Conservation (phyloP, 768 basidiomycete genomes). For the Xerocomellus chrysenteron region DNA sequence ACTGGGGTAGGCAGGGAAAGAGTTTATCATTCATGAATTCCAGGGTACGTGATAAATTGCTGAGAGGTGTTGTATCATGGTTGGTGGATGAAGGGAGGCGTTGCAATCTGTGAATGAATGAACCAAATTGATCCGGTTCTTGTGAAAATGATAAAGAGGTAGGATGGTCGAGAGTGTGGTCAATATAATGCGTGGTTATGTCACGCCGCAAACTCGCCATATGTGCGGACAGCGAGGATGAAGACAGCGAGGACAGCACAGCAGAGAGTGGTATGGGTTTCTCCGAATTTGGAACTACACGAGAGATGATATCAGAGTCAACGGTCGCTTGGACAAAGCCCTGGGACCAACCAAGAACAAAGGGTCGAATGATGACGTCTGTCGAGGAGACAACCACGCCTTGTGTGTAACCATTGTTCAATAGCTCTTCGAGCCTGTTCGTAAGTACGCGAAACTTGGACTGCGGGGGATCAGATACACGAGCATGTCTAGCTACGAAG, state of each 20-base stretch:
- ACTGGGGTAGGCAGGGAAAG: constrained; percentile 52
- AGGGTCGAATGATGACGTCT: constrained; percentile 49
- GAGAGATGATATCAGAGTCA: not conserved
- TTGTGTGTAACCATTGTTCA: constrained; percentile 65
- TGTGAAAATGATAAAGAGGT: constrained; percentile 40
- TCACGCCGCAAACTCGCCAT: constrained; percentile 66
- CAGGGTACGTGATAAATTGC: constrained; percentile 55
- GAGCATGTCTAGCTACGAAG: not conserved
- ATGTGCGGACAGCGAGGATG: constrained; percentile 52
- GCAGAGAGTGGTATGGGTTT: constrained; percentile 50
- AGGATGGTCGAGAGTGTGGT: constrained; percentile 55
- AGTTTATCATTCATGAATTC: constrained; percentile 62
- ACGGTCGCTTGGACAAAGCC: constrained; percentile 14
- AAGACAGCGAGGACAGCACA: constrained; percentile 59
- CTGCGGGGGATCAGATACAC: constrained; percentile 36
- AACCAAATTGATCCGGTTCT: constrained; percentile 33
- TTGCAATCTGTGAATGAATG: constrained; percentile 46
- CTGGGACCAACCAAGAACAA: constrained; percentile 49
- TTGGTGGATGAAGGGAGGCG: constrained; percentile 42
- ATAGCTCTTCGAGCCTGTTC: constrained; percentile 67
- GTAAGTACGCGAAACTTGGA: constrained; percentile 51
- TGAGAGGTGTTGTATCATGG: constrained; percentile 42
- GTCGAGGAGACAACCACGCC: constrained; percentile 52
- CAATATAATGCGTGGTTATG: constrained; percentile 56
- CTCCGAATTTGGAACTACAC: constrained; percentile 56